These are phyloP conservation scores for Amphirosellinia nigrospora DNA, from an alignment of 495 filamentous ascomycete species.

Conservation along the genomic window DNA sequence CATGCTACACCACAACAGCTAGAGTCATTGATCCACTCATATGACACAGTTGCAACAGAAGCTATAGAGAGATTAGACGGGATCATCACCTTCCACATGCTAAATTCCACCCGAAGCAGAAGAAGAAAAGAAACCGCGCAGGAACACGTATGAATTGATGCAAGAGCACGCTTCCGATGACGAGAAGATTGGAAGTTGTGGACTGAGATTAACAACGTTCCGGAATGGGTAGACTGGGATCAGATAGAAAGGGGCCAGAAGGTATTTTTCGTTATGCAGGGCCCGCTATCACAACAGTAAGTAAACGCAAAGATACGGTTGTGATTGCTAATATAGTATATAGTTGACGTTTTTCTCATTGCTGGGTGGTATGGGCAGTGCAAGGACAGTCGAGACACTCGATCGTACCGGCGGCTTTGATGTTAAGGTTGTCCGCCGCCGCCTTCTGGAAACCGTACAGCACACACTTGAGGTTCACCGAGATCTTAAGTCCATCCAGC, in stretches of 20 bases:
- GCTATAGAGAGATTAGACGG: slow-evolving; percentile 65
- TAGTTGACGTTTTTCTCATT: slow-evolving; percentile 68
- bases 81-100: slow-evolving; percentile 50
- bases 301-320: not conserved
- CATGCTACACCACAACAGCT: slow-evolving; percentile 69
- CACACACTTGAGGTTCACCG: slow-evolving; percentile 74
- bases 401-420: slow-evolving; percentile 81
- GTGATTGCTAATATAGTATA: not conserved
- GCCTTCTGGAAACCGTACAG: slow-evolving; percentile 78
- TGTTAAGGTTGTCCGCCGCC: slow-evolving; percentile 67
- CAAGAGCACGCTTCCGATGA: slow-evolving; percentile 62
- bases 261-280: slow-evolving; percentile 76
- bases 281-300: slow-evolving; percentile 60
- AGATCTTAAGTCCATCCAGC: slow-evolving; percentile 68
- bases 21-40: slow-evolving; percentile 65
- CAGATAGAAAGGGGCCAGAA: slow-evolving; percentile 75
- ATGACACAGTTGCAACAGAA: slow-evolving; percentile 71
- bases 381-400: slow-evolving; percentile 74
- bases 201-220: slow-evolving; percentile 71
- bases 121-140: slow-evolving; percentile 31
- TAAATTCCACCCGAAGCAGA: slow-evolving; percentile 21
- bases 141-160: slow-evolving; percentile 69
- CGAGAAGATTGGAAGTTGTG: slow-evolving; percentile 66
- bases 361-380: slow-evolving; percentile 68
- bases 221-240: slow-evolving; percentile 82